phyloP scores from a whole-genome alignment of 2,329 filamentous ascomycete species.

The Ophiostoma tasmaniense region DNA sequence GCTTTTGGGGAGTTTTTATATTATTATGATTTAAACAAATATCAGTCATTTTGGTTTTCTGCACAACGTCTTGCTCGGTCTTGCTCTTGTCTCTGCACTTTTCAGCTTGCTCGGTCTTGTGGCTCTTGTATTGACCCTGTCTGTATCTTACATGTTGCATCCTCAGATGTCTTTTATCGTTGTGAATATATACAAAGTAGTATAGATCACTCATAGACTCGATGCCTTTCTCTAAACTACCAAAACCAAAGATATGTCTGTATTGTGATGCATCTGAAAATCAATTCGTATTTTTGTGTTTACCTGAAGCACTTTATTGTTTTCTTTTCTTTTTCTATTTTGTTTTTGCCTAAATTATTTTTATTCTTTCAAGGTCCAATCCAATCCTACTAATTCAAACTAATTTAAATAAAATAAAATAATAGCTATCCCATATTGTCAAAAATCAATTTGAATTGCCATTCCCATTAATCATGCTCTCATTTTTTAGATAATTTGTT shows the following conservation, averaged over 20 bases:
- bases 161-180: background rate
- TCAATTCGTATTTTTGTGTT: background rate
- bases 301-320: background rate
- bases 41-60: conserved; percentile 7
- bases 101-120: background rate
- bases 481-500: background rate
- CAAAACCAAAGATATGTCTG: too few species aligned
- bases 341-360: background rate
- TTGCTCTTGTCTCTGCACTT: too few species aligned
- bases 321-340: background rate
- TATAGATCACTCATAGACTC: too few species aligned
- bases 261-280: too few species aligned
- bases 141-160: background rate
- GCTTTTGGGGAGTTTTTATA: background rate
- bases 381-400: too few species aligned
- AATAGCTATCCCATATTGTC: background rate
- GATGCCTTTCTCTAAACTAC: too few species aligned
- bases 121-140: background rate
- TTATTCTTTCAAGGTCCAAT: background rate
- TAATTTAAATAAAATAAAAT: background rate
- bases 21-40: conserved; percentile 3
- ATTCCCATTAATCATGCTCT: background rate
- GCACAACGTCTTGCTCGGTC: background rate
- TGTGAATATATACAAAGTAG: background rate
- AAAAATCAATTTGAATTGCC: background rate